phyloP scores from a whole-genome alignment of 169 alveolate species.

The Cryptosporidium ryanae region DNA sequence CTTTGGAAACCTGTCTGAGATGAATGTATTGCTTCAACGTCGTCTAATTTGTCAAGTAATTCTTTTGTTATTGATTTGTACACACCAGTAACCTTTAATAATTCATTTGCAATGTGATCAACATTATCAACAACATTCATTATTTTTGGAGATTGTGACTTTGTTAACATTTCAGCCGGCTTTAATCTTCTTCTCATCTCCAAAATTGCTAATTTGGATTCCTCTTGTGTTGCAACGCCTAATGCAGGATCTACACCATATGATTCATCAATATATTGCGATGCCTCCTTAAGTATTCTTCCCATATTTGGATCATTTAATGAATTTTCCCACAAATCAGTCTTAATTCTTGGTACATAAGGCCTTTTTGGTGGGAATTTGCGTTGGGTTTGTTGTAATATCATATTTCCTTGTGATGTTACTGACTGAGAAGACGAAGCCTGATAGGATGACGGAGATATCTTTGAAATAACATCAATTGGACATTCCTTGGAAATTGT shows the following conservation, averaged over 20 bases:
- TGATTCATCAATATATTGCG: conserved; percentile 82
- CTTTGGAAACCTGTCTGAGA: conserved; percentile 83
- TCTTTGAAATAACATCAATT: conserved; percentile 50
- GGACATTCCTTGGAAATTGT: conserved; percentile 80
- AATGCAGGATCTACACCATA: conserved; percentile 89
- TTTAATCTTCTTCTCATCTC: conserved; percentile 85
- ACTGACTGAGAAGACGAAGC: conserved; percentile 33
- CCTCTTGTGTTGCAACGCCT: conserved; percentile 83
- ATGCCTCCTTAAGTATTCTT: conserved; percentile 43
- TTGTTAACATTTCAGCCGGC: conserved; percentile 86
- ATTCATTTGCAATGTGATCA: conserved; percentile 76
- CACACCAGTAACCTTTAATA: conserved; percentile 79
- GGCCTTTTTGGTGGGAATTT: neutral
- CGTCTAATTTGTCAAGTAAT: conserved; percentile 80
- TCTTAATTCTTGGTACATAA: neutral
- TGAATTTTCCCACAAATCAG: conserved; percentile 28
- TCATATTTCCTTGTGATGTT: neutral
- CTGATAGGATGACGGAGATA: conserved; percentile 19
- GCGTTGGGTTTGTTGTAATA: neutral
- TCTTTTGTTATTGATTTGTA: conserved; percentile 82
- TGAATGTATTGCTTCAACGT: conserved; percentile 82
- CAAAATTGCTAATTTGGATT: conserved; percentile 83
- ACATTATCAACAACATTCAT: conserved; percentile 81
- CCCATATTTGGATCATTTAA: conserved; percentile 33
- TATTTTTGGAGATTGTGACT: conserved; percentile 81